Evolutionary conservation across 2,329 filamentous ascomycete genomes (phyloP).

Genomic region (Hortaea sp.): DNA sequence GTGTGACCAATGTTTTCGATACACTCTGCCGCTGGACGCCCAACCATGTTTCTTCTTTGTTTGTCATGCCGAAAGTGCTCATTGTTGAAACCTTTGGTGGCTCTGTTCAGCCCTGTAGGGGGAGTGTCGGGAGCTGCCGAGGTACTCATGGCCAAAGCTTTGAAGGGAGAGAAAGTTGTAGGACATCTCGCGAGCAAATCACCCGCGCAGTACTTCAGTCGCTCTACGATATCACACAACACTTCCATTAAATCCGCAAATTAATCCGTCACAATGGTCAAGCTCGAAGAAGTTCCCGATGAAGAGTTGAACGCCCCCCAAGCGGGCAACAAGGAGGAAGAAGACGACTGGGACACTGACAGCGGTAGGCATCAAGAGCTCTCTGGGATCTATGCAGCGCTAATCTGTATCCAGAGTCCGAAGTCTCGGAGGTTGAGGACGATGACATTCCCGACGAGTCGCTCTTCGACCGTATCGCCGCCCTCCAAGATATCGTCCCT

Average conservation of each 20-base stretch:
- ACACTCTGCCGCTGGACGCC: no score
- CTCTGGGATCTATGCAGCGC: no score
- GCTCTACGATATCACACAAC: not conserved
- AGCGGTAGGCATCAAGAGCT: conserved; percentile 53
- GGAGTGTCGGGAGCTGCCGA: no score
- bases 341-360: conserved; percentile 81
- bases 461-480: conserved; percentile 32
- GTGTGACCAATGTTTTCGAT: no score
- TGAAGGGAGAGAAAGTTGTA: no score
- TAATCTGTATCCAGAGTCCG: conserved; percentile 52
- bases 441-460: conserved; percentile 43
- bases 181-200: no score
- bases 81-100: no score
- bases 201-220: no score
- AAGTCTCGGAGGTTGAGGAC: conserved; percentile 62
- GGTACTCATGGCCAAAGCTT: no score
- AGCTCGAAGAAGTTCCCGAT: conserved; percentile 92
- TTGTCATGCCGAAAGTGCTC: no score
- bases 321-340: conserved; percentile 48
- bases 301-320: conserved; percentile 77
- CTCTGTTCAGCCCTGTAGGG: no score
- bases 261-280: conserved; percentile 61
- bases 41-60: no score
- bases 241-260: not conserved
- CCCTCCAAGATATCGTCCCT: conserved; percentile 36